Conservation (phyloP, 2,329 filamentous ascomycete genomes). For the Chalaropsis thielavioides region DNA sequence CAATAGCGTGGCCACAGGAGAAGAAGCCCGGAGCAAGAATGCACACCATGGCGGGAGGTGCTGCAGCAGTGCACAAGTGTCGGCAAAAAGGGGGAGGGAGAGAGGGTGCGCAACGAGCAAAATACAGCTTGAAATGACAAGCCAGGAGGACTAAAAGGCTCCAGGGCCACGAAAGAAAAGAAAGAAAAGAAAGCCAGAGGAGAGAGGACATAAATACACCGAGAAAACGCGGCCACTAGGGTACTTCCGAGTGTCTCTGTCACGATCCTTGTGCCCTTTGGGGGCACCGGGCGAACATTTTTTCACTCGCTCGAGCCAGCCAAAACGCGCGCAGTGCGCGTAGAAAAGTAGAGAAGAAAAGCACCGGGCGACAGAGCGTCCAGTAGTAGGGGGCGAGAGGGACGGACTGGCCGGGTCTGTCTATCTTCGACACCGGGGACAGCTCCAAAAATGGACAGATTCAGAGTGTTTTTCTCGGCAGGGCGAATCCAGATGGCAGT, state of each 20-base stretch:
- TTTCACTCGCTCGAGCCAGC: too few relatives aligned
- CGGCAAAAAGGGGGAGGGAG: neutral
- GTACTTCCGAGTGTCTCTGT: neutral
- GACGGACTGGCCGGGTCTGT: too few relatives aligned
- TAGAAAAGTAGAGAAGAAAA: too few relatives aligned
- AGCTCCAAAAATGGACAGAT: neutral
- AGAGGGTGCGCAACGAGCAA: neutral
- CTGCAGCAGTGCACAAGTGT: neutral
- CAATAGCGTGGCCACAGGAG: slow-evolving; percentile 1
- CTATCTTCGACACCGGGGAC: too few relatives aligned
- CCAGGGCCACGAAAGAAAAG: neutral
- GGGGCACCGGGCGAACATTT: too few relatives aligned
- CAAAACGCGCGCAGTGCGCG: too few relatives aligned
- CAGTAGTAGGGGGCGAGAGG: too few relatives aligned
- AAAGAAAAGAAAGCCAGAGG: slow-evolving; percentile 1
- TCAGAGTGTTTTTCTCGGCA: neutral
- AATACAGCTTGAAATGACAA: too few relatives aligned
- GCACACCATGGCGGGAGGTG: neutral
- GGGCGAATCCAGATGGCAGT: too few relatives aligned
- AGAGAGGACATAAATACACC: neutral
- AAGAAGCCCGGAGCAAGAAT: slow-evolving; percentile 6
- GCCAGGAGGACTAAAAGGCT: neutral
- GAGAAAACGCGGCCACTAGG: neutral
- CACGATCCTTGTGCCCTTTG: too few relatives aligned
- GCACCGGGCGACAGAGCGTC: too few relatives aligned